These are phyloP conservation scores for Tephrocybe rancida DNA, from an alignment of 768 basidiomycete genomes.

Conservation along the genomic window DNA sequence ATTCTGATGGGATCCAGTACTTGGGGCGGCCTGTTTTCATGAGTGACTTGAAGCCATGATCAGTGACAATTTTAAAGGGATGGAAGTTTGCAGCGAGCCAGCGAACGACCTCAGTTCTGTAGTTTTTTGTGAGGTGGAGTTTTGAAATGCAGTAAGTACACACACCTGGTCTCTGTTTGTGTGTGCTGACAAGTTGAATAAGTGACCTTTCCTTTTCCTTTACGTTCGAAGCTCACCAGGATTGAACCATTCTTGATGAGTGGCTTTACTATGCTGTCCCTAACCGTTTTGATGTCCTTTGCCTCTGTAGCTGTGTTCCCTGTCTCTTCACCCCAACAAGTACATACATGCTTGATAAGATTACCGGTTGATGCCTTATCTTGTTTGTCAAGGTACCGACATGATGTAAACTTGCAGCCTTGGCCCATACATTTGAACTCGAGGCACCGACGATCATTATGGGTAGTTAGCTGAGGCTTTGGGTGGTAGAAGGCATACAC, in stretches of 20 bases:
- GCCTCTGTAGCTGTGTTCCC: background rate
- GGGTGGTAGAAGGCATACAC: constrained; percentile 38
- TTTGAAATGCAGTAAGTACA: background rate
- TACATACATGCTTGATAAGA: background rate
- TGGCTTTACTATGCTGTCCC: background rate
- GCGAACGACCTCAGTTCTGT: constrained; percentile 29
- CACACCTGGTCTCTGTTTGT: background rate
- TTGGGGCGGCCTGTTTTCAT: constrained; percentile 34
- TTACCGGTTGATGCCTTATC: background rate
- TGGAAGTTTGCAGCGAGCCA: constrained; percentile 17
- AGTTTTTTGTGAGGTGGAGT: background rate
- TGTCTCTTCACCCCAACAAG: background rate
- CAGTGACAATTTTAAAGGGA: constrained; percentile 33
- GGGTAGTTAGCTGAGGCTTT: constrained; percentile 17
- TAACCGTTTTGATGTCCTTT: background rate
- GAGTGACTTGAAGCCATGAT: constrained; percentile 28
- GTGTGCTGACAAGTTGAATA: background rate
- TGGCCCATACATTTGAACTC: constrained; percentile 26
- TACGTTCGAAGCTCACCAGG: background rate
- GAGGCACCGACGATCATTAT: constrained; percentile 23
- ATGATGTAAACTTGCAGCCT: background rate
- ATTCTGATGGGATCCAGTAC: constrained; percentile 30
- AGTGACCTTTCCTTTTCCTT: background rate
- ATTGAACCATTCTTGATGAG: background rate
- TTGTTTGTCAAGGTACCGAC: background rate